Percentiles rank a stretch among this genome's conserved stretches.
phyloP scores from a whole-genome alignment of 371 early-diverging fungal species.

The Umbelopsis sp. region DNA sequence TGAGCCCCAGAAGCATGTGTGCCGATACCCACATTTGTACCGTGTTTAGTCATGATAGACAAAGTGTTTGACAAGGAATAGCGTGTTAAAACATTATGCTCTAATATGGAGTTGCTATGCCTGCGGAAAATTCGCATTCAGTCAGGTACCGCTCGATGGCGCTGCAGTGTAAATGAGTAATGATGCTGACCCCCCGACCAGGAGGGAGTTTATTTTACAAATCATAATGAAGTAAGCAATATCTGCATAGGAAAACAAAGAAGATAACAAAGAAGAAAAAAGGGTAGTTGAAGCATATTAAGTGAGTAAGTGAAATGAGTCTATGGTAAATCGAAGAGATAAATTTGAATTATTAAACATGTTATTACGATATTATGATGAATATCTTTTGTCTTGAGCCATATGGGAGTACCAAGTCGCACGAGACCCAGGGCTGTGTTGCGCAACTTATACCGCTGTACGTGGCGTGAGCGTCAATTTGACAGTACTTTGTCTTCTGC shows the following conservation, averaged over 20 bases:
- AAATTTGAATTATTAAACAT: neutral
- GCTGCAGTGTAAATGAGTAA: neutral
- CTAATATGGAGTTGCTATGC: too few relatives aligned
- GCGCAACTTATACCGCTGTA: neutral
- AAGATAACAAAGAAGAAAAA: neutral
- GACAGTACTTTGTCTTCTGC: slow-evolving; percentile 48
- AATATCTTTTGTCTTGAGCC: too few relatives aligned
- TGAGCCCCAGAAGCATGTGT: too few relatives aligned
- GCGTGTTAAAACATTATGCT: too few relatives aligned
- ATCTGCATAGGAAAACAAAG: neutral
- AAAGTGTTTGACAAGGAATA: too few relatives aligned
- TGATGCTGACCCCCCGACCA: neutral
- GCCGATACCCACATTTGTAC: too few relatives aligned
- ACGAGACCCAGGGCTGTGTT: neutral
- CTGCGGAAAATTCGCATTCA: too few relatives aligned
- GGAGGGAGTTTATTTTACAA: slow-evolving; percentile 1
- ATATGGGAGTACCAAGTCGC: neutral
- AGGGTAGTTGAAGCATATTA: neutral
- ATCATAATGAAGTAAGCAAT: neutral
- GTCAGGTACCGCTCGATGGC: neutral
- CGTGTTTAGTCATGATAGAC: too few relatives aligned
- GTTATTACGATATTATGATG: too few relatives aligned
- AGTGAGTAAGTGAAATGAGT: neutral
- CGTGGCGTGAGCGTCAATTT: slow-evolving; percentile 47
- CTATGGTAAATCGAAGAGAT: neutral